Evolutionary conservation across 192 early-diverging fungal genomes (phyloP), one percentile per base, ranked within the genome.

Genomic region (Backusella psychrophila): DNA sequence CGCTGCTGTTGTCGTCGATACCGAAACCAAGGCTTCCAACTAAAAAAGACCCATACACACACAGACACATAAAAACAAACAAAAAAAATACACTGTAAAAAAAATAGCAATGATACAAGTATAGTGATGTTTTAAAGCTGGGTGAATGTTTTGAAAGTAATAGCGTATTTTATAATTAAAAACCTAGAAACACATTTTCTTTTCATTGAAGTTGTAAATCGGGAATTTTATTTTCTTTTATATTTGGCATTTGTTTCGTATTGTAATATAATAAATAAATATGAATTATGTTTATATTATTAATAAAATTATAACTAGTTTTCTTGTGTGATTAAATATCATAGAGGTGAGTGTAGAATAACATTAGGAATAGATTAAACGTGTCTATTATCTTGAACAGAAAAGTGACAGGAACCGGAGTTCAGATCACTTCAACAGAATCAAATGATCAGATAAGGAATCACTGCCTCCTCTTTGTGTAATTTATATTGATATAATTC

Each of bases 1-100:
- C 36, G 75, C 75, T 49, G 71, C 72, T 72, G 77, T 78, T 21
- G 38, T 36, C 35, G 75, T 26, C 41, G 35, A 63, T n/a, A 21
- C 21, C 56, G 75, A 77, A 63, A 31, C 56, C 53, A 71, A 71
- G 39, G 69, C 41, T 49, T 29, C 41, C 41, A 71, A 71, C 42
- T 71, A 71, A 29, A 42, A 12, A 71, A 29, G 26, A 12, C 14
- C 5, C 26, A 42, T 33, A 31, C 41, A 36, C 21, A 56, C 21
- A 52, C 53, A 56, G 6, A 53, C 42, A 44, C 42, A 44, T 44
- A 17, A 14, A 44, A 44, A 44, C 42, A 44, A 44, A 44, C 19
- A 21, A 21, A 56, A 56, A 21, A 56, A 56, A 56, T 33, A 33
- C 19, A 11, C 21, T 56, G 53, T 56, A 63, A 63, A 63, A 63